phyloP scores from a whole-genome alignment of 805 yeast species.

The Metschnikowia kunwiensis region DNA sequence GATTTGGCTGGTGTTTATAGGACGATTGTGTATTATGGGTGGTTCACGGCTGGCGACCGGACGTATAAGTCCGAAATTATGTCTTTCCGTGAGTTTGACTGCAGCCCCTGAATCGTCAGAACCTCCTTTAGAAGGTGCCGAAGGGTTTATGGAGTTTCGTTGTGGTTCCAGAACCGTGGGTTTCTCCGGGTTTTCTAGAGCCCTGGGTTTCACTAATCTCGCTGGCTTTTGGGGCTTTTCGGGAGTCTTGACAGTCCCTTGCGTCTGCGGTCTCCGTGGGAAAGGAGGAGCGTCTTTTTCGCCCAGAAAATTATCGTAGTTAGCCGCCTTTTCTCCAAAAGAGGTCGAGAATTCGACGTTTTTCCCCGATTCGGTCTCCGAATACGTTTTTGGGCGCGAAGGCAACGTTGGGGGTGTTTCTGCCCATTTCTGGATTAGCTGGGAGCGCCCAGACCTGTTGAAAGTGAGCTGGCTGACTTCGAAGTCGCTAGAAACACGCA shows the following conservation, averaged over 20 bases:
- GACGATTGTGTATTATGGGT: too few species aligned
- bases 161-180: neutral
- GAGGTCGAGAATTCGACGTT: too few species aligned
- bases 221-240: slow-evolving; percentile 2
- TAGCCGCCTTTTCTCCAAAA: too few species aligned
- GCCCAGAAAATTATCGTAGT: too few species aligned
- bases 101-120: too few species aligned
- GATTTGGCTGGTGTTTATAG: too few species aligned
- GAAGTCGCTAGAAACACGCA: slow-evolving; percentile 1
- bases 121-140: too few species aligned
- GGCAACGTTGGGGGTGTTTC: slow-evolving; percentile 19
- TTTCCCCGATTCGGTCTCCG: neutral
- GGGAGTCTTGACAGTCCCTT: neutral
- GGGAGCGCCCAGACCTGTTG: slow-evolving; percentile 15
- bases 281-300: neutral
- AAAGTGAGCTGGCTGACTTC: slow-evolving; percentile 18
- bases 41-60: slow-evolving; percentile 2
- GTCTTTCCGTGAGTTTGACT: too few species aligned
- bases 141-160: too few species aligned
- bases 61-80: slow-evolving; percentile 4
- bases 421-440: slow-evolving; percentile 8
- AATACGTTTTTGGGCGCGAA: slow-evolving; percentile 1
- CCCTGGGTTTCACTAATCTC: neutral
- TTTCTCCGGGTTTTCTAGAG: neutral
- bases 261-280: neutral